Evolutionary conservation across 805 yeast species (phyloP).

Genomic region (Candida caryicola): DNA sequence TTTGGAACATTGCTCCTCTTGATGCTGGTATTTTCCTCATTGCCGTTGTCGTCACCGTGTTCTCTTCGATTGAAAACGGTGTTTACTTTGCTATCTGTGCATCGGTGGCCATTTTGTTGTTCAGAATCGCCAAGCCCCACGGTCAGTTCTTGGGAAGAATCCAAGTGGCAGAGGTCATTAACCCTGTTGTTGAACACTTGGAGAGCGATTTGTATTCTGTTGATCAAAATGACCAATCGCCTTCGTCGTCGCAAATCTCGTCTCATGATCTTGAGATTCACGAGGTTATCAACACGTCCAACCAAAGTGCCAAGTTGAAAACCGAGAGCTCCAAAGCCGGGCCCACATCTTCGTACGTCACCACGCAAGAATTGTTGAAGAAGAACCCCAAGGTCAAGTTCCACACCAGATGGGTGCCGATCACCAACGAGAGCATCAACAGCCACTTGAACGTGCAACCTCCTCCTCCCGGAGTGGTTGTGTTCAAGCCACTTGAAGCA

Average conservation of each 20-base stretch:
- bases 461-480: constrained; percentile 90
- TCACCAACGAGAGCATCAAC: constrained; percentile 50
- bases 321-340: constrained; percentile 13
- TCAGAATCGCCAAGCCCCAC: constrained; percentile 74
- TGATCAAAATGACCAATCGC: constrained; percentile 6
- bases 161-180: constrained; percentile 64
- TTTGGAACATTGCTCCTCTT: constrained; percentile 72
- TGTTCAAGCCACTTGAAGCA: constrained; percentile 78
- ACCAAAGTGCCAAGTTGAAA: constrained; percentile 21
- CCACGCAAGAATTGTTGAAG: constrained; percentile 21
- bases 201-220: constrained; percentile 13
- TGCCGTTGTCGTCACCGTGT: constrained; percentile 73
- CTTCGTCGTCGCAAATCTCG: constrained; percentile 17
- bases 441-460: constrained; percentile 56
- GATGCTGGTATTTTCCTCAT: constrained; percentile 71
- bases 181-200: constrained; percentile 47
- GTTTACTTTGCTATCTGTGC: constrained; percentile 89
- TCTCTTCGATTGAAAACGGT: constrained; percentile 80
- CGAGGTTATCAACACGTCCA: constrained; percentile 37
- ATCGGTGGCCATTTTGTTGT: constrained; percentile 68
- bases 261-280: constrained; percentile 40
- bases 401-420: constrained; percentile 70
- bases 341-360: constrained; percentile 3
- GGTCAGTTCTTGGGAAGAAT: constrained; percentile 83
- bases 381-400: constrained; percentile 39